Percentiles rank a stretch among this genome's conserved stretches.
These are phyloP conservation scores for Lavandula angustifolia DNA, from an alignment of 257 asterid species.

Conservation along the genomic window DNA sequence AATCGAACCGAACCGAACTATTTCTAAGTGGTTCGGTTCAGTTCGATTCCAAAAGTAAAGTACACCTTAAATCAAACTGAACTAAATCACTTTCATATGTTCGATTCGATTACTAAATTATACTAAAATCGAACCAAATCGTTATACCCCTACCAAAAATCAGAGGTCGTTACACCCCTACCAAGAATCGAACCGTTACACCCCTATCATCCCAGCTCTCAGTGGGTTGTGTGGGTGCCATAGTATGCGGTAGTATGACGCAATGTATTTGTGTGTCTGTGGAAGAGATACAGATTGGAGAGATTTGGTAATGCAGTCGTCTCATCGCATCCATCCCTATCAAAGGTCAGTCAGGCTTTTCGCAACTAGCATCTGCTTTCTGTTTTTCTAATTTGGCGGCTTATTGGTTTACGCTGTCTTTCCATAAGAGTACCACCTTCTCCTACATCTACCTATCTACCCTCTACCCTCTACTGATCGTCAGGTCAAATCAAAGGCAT, in stretches of 20 bases:
- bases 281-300: constrained; percentile 25
- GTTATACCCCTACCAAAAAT: too few species aligned
- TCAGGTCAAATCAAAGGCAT: constrained; percentile 28
- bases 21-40: too few species aligned
- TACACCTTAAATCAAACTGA: too few species aligned
- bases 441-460: constrained; percentile 13
- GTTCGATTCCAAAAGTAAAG: too few species aligned
- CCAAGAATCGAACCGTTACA: too few species aligned
- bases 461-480: constrained; percentile 13
- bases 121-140: too few species aligned
- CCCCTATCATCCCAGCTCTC: background rate
- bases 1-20: too few species aligned
- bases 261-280: constrained; percentile 4
- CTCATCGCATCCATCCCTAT: constrained; percentile 31
- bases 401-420: constrained; percentile 15
- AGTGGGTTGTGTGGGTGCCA: background rate
- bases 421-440: constrained; percentile 7
- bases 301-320: constrained; percentile 20
- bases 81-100: too few species aligned
- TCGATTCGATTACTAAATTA: too few species aligned
- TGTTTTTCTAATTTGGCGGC: constrained; percentile 41
- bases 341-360: constrained; percentile 26
- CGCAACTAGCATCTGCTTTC: constrained; percentile 34
- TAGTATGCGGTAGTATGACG: background rate
- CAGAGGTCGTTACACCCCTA: too few species aligned